Evolutionary conservation across 345 rosid genomes (phyloP), one percentile per base, ranked within the genome.

Genomic region (Psidium guajava): DNA sequence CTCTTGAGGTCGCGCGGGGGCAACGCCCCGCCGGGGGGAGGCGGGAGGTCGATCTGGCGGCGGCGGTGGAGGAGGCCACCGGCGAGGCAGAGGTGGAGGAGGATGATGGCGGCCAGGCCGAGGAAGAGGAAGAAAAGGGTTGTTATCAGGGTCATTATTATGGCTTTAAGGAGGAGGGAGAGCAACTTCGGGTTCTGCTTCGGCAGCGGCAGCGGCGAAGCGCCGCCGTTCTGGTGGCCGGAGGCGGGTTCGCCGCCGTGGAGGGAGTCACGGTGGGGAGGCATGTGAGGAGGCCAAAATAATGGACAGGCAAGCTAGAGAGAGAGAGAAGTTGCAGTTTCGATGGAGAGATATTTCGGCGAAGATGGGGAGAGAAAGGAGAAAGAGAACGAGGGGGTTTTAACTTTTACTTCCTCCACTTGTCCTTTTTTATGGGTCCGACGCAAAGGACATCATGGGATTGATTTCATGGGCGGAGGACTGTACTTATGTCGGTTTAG

Each of bases 91-190:
- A 92, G 91, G 85, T 89, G 82, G 88, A 90, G 86, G 88, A 93
- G 86, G 84, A 89, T 57, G 85, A 89, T 82, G 77, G 90, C 89
- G 44, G 91, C 91, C 32, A 89, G 84, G 86, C 91, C 90, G 22
- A 89, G 87, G 85, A 90, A 87, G 52, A 93, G 86, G 88, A 91
- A 93, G 93, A 95, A 92, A 61, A 93, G 82, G 16, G 93, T 88
- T 44, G 94, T 93, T n/a, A 93, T 82, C 10, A 93, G 83, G 82
- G 92, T 88, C 99, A 95, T 97, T 82, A 95, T 95, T 2, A 94
- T 83, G 86, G 91, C 90, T 54, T 93, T 93, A 47, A 95, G 92
- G 87, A 95, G 64, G 20, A 91, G 75, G 3, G 96, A 93, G 15
- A 97, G 93, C 81, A 97, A 84, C 83, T 86, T 89, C 18, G 83